Conservation (phyloP, 2,329 filamentous ascomycete species). For the Diaporthe nobilis region DNA sequence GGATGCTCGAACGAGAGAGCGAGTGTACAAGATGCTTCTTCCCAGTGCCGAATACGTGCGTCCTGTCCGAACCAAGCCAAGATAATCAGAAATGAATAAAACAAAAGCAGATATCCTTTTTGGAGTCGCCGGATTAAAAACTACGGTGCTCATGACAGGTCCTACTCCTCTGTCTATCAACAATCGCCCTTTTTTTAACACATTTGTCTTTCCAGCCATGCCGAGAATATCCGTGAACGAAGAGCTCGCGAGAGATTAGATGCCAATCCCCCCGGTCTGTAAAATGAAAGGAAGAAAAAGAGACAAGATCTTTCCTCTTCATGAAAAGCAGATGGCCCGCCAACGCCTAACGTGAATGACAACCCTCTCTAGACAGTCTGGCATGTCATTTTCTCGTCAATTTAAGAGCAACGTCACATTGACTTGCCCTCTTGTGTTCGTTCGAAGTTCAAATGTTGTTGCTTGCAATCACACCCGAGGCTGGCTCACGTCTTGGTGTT, state of each 20-base stretch:
- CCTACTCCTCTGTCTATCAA: slow-evolving; percentile 40
- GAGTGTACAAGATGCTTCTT: slow-evolving; percentile 36
- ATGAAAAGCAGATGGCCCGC: slow-evolving; percentile 39
- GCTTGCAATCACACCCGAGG: slow-evolving; percentile 25
- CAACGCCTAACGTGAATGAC: slow-evolving; percentile 40
- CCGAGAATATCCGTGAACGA: slow-evolving; percentile 35
- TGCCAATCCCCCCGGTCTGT: slow-evolving; percentile 21
- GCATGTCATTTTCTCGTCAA: slow-evolving; percentile 41
- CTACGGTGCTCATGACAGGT: slow-evolving; percentile 35
- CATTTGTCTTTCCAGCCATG: slow-evolving; percentile 42
- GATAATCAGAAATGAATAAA: slow-evolving; percentile 44
- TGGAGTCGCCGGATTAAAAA: slow-evolving; percentile 37
- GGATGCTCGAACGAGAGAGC: slow-evolving; percentile 18
- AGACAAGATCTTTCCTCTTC: slow-evolving; percentile 43
- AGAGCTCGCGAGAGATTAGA: slow-evolving; percentile 15
- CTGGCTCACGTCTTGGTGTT: slow-evolving; percentile 33
- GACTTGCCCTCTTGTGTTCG: slow-evolving; percentile 35
- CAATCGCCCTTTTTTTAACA: slow-evolving; percentile 35
- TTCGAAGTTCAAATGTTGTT: slow-evolving; percentile 37
- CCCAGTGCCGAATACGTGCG: slow-evolving; percentile 45
- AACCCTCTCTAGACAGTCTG: slow-evolving; percentile 40
- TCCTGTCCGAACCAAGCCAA: slow-evolving; percentile 46
- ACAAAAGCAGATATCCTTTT: slow-evolving; percentile 37
- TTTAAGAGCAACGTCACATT: slow-evolving; percentile 33
- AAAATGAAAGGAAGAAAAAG: slow-evolving; percentile 28